Evolutionary conservation across 2,329 filamentous ascomycete genomes (phyloP).

Genomic region (Ophiocordyceps unilateralis): DNA sequence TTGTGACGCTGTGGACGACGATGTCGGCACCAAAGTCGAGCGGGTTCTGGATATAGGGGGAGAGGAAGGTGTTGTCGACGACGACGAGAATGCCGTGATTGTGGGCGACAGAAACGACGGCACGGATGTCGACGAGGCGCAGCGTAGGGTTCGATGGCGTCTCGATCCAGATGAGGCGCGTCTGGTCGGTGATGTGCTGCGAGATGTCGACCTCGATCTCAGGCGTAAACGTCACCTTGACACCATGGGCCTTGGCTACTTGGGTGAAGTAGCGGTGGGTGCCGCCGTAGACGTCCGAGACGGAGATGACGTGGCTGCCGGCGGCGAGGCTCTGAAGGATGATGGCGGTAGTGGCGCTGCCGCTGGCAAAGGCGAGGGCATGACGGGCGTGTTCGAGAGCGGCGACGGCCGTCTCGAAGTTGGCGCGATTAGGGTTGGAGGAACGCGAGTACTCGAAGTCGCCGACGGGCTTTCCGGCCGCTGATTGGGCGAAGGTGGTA

Average conservation of each 20-base stretch:
- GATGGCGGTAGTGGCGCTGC: constrained; percentile 81
- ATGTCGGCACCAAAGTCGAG: constrained; percentile 91
- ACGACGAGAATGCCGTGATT: constrained; percentile 81
- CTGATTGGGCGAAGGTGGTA: constrained; percentile 86
- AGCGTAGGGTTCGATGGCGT: constrained; percentile 89
- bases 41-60: constrained; percentile 91
- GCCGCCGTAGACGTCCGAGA: constrained; percentile 94
- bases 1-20: constrained; percentile 91
- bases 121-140: constrained; percentile 78
- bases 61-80: constrained; percentile 98
- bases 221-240: constrained; percentile 86
- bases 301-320: constrained; percentile 86
- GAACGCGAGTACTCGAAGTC: constrained; percentile 86
- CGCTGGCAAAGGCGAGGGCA: constrained; percentile 86
- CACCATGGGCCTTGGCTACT: constrained; percentile 84
- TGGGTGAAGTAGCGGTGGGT: constrained; percentile 98
- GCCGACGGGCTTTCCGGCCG: constrained; percentile 75
- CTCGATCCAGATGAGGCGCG: constrained; percentile 92
- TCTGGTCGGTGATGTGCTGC: constrained; percentile 71
- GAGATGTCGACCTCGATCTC: constrained; percentile 79
- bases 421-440: constrained; percentile 85
- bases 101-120: constrained; percentile 70
- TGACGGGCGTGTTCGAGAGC: constrained; percentile 84
- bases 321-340: constrained; percentile 84
- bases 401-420: constrained; percentile 84